Conservation (phyloP, 768 basidiomycete genomes). For the Suillus fuscotomentosus region DNA sequence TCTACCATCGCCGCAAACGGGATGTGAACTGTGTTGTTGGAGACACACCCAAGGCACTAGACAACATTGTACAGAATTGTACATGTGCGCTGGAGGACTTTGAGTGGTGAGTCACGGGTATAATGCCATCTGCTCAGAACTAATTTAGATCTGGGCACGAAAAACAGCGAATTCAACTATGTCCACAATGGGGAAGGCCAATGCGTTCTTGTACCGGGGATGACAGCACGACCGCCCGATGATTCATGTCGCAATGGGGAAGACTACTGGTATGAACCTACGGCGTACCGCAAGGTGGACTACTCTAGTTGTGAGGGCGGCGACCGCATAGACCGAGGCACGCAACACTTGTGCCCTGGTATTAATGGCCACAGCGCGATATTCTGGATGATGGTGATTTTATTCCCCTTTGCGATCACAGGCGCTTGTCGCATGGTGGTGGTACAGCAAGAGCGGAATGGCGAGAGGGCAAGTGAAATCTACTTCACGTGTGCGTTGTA, state of each 20-base stretch:
- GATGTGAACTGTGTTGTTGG: constrained; percentile 85
- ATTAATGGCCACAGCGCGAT: constrained; percentile 65
- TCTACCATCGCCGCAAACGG: constrained; percentile 88
- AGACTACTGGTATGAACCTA: constrained; percentile 93
- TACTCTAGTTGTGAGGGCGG: constrained; percentile 88
- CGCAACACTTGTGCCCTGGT: constrained; percentile 77
- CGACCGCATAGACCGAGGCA: constrained; percentile 72
- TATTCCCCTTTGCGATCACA: constrained; percentile 77
- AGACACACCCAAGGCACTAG: constrained; percentile 50
- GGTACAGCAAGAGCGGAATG: constrained; percentile 70
- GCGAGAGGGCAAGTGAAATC: constrained; percentile 63
- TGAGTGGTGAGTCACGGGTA: constrained; percentile 73
- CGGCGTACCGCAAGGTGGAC: constrained; percentile 86
- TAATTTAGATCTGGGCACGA: background rate
- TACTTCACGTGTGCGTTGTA: constrained; percentile 1
- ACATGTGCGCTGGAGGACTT: constrained; percentile 76
- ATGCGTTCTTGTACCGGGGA: constrained; percentile 78
- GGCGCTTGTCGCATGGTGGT: constrained; percentile 79
- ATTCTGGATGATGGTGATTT: constrained; percentile 82
- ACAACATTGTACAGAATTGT: constrained; percentile 66
- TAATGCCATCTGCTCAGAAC: background rate
- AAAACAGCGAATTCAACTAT: constrained; percentile 87
- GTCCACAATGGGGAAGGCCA: constrained; percentile 62
- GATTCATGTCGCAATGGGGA: constrained; percentile 59
- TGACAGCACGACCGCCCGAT: constrained; percentile 59